Percentiles rank a stretch among this genome's conserved stretches.
Conservation (phyloP, 257 asterid species). For the Buddleja alternifolia region DNA sequence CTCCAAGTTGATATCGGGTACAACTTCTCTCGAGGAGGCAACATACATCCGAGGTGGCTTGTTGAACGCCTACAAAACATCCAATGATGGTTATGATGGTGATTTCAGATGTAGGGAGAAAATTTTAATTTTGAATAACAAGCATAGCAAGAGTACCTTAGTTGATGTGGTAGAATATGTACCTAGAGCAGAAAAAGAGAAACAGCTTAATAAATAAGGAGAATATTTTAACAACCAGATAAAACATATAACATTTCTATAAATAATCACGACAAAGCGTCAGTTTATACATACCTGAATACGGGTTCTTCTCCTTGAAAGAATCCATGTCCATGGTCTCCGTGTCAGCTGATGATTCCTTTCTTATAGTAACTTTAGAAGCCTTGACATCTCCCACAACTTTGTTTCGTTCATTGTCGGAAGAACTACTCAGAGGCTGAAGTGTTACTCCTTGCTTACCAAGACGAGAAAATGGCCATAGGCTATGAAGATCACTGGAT, state of each 20-base stretch:
- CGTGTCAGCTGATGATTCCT: slow-evolving; percentile 58
- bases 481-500: no score
- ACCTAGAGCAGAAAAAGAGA: slow-evolving; percentile 44
- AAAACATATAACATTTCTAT: no score
- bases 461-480: slow-evolving; percentile 31
- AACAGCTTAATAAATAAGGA: slow-evolving; percentile 14
- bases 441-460: slow-evolving; percentile 34
- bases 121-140: background rate
- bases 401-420: slow-evolving; percentile 36
- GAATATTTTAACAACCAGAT: background rate
- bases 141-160: slow-evolving; percentile 40
- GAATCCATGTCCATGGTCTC: slow-evolving; percentile 48
- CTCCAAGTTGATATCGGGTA: slow-evolving; percentile 44
- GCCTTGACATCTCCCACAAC: slow-evolving; percentile 26
- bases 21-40: slow-evolving; percentile 30
- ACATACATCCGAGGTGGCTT: slow-evolving; percentile 6
- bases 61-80: slow-evolving; percentile 34
- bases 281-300: slow-evolving; percentile 30
- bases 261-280: background rate
- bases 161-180: slow-evolving; percentile 34
- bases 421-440: slow-evolving; percentile 31
- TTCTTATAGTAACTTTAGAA: slow-evolving; percentile 26
- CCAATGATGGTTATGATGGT: background rate
- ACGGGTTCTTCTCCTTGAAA: slow-evolving; percentile 33
- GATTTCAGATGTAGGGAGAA: background rate